A percentile compares a stretch with the other conserved stretches of the same genome.
phyloP scores from a whole-genome alignment of 768 basidiomycete genomes.

The Lanmaoa pseudosensibilis region DNA sequence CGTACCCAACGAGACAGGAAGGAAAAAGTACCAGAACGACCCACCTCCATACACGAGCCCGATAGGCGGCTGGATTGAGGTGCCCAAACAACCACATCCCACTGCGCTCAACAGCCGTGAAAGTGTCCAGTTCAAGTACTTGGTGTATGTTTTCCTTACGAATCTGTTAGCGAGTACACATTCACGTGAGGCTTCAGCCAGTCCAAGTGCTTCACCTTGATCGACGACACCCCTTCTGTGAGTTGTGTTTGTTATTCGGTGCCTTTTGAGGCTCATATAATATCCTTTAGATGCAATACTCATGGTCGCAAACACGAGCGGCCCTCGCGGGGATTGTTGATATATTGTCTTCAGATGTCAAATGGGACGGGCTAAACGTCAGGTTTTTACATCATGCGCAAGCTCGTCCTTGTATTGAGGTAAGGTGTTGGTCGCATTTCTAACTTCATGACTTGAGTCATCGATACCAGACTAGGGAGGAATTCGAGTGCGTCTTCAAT shows the following conservation, averaged over 20 bases:
- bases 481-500: constrained; percentile 20
- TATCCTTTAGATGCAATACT: constrained; percentile 19
- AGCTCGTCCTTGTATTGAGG: constrained; percentile 6
- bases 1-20: neutral
- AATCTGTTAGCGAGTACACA: neutral
- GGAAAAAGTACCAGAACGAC: neutral
- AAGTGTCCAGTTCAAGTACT: constrained; percentile 16
- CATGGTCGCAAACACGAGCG: constrained; percentile 23
- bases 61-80: constrained; percentile 8
- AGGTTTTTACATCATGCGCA: constrained; percentile 18
- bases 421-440: neutral
- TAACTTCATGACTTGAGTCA: neutral
- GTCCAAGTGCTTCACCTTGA: constrained; percentile 22
- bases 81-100: constrained; percentile 8
- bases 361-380: constrained; percentile 21
- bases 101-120: constrained; percentile 11
- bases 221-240: constrained; percentile 25
- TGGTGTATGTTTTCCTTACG: constrained; percentile 14
- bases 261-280: neutral
- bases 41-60: constrained; percentile 21
- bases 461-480: constrained; percentile 11
- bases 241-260: neutral
- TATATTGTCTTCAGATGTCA: constrained; percentile 7
- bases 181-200: constrained; percentile 13
- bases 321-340: constrained; percentile 17